These are phyloP conservation scores for Talinum fruticosum DNA, from an alignment of 148 eudicot species.

Conservation along the genomic window DNA sequence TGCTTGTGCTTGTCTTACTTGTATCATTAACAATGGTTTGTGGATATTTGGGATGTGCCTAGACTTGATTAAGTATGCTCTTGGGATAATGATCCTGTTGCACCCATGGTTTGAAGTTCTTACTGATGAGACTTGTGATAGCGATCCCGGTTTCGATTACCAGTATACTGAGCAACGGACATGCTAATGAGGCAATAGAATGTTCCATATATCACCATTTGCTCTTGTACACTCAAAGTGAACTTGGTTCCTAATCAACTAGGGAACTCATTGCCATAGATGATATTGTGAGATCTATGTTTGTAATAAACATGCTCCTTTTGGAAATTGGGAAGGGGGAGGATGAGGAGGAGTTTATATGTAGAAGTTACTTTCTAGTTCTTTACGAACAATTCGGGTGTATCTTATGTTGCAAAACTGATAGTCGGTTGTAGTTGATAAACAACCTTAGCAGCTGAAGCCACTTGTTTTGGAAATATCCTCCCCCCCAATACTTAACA, in stretches of 20 bases:
- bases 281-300: not conserved
- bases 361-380: not conserved
- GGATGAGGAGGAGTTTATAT: not conserved
- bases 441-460: too few species aligned
- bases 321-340: not conserved
- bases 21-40: not conserved
- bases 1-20: not conserved
- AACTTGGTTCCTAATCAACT: not conserved
- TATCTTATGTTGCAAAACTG: not conserved
- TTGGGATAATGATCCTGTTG: not conserved
- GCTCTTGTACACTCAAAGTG: not conserved
- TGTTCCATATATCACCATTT: not conserved
- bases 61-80: not conserved
- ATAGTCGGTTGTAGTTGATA: not conserved
- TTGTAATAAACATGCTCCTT: not conserved
- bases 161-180: too few species aligned
- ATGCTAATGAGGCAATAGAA: too few species aligned
- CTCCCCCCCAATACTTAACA: too few species aligned
- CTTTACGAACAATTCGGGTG: not conserved
- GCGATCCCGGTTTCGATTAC: not conserved
- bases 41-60: not conserved
- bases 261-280: not conserved
- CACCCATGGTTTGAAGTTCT: not conserved
- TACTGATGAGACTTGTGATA: not conserved
- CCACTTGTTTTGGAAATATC: too few species aligned